These are phyloP conservation scores for Gnetum montanum DNA, from an alignment of 75 land plant genomes.

Conservation along the genomic window DNA sequence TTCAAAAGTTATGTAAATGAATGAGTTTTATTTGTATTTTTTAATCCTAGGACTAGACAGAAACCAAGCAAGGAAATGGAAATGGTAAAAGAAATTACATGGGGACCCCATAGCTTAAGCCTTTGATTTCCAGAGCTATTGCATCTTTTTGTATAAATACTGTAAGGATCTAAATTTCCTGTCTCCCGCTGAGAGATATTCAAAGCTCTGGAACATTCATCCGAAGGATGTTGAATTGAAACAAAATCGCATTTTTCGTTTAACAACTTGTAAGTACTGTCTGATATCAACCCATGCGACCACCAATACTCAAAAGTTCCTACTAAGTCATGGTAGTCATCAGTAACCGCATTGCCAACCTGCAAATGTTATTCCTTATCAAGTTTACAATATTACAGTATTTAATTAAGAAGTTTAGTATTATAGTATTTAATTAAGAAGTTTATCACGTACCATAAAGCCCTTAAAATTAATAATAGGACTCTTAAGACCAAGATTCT, in stretches of 20 bases:
- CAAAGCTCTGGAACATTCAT: constrained; percentile 7
- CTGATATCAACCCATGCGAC: constrained; percentile 38
- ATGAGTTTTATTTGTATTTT: no score
- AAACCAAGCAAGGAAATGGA: not conserved
- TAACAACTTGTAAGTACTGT: constrained; percentile 13
- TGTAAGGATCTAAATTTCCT: constrained; percentile 33
- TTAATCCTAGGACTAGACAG: no score
- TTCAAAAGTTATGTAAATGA: no score
- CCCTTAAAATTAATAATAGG: constrained; percentile 34
- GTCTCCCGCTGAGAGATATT: constrained; percentile 22
- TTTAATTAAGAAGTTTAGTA: not conserved
- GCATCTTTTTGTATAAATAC: constrained; percentile 30
- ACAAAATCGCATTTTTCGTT: constrained; percentile 19
- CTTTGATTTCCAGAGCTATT: constrained; percentile 9
- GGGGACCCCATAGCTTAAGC: constrained; percentile 25
- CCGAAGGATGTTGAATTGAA: constrained; percentile 7
- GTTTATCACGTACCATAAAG: constrained; percentile 17
- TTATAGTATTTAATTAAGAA: not conserved
- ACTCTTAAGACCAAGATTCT: constrained; percentile 8
- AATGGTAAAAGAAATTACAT: constrained; percentile 21
- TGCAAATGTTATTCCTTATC: constrained; percentile 18
- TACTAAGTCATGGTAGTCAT: constrained; percentile 56
- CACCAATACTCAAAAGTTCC: constrained; percentile 43
- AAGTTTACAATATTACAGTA: not conserved
- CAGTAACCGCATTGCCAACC: constrained; percentile 77